Conservation (phyloP, 225 moss, liverwort and hornwort species). For the Sphagnum contortum region DNA sequence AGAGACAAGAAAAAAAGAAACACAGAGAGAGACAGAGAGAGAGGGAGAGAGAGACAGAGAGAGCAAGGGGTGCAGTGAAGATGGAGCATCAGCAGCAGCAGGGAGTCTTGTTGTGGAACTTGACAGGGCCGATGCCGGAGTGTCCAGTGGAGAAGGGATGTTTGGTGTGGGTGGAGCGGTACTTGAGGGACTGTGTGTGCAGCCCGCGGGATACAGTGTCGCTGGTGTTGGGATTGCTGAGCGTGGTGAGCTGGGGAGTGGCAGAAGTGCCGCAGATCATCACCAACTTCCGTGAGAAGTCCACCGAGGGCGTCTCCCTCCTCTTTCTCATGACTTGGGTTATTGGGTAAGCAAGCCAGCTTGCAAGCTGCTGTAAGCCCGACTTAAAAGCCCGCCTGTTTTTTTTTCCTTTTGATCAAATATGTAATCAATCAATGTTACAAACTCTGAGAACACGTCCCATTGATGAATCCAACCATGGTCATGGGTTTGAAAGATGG, state of each 20-base stretch:
- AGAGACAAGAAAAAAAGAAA: no score
- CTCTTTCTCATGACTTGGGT: slow-evolving; percentile 83
- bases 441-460: no score
- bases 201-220: slow-evolving; percentile 54
- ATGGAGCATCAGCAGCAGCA: no score
- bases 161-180: slow-evolving; percentile 54
- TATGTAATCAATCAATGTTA: no score
- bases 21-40: no score
- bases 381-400: not conserved
- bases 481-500: no score
- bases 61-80: no score
- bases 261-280: slow-evolving; percentile 90
- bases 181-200: slow-evolving; percentile 84
- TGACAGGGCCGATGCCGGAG: slow-evolving; percentile 19
- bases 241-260: slow-evolving; percentile 78
- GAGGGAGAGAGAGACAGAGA: no score
- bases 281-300: slow-evolving; percentile 69
- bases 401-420: not conserved
- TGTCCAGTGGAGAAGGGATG: slow-evolving; percentile 59
- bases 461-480: no score
- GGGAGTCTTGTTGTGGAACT: no score
- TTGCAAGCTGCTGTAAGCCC: no score
- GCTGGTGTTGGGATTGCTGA: slow-evolving; percentile 52
- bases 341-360: slow-evolving; percentile 31
- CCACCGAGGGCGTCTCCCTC: slow-evolving; percentile 77